These are phyloP conservation scores for Musa beccarii DNA, from an alignment of 176 grass and related monocot genomes.

Conservation along the genomic window DNA sequence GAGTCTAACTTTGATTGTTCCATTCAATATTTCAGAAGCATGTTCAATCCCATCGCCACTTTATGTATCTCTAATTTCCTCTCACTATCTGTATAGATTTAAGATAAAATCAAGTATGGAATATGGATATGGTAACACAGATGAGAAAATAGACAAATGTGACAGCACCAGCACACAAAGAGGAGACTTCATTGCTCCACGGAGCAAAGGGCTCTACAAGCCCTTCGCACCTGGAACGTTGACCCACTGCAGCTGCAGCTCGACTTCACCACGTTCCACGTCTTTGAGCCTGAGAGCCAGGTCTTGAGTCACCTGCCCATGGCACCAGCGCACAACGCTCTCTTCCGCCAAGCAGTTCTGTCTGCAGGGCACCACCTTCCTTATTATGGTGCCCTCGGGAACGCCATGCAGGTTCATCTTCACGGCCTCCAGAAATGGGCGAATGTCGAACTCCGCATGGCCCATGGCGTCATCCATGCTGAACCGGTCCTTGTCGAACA, in stretches of 20 bases:
- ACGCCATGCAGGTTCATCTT: slow-evolving; percentile 54
- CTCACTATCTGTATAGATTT: no score
- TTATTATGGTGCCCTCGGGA: slow-evolving; percentile 31
- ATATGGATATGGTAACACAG: no score
- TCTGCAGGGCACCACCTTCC: slow-evolving; percentile 42
- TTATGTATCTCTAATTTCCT: no score
- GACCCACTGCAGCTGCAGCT: slow-evolving; percentile 14
- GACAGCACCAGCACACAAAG: no score
- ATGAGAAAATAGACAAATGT: no score
- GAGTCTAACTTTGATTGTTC: no score
- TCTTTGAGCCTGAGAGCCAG: background rate
- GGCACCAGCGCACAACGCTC: slow-evolving; percentile 29
- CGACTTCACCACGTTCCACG: slow-evolving; percentile 2
- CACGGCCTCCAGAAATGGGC: slow-evolving; percentile 49
- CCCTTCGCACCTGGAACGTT: background rate
- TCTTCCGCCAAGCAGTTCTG: slow-evolving; percentile 63
- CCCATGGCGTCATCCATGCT: slow-evolving; percentile 67
- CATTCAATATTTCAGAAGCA: no score
- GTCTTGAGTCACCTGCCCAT: slow-evolving; percentile 54
- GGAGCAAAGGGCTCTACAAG: background rate
- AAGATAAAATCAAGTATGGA: no score
- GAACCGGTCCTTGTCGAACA: slow-evolving; percentile 86
- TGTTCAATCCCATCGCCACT: no score
- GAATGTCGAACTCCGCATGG: slow-evolving; percentile 58
- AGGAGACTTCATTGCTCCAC: no score